Base-by-base conservation (phyloP, 352 stramenopile species). In the Peronospora belbahrii region DNA sequence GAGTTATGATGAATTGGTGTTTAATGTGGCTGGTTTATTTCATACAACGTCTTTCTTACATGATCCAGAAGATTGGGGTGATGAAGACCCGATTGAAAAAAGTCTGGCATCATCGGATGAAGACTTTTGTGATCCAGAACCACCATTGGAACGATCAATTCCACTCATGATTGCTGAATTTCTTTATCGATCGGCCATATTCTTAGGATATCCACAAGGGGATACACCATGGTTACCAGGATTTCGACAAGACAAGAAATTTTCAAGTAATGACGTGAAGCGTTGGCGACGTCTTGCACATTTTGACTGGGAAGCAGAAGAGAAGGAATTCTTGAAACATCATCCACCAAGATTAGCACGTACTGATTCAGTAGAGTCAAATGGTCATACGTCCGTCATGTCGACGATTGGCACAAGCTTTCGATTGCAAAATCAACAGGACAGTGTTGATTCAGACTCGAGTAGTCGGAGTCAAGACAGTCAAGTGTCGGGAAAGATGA, bases 91-190 rank as follows among this genome's bases (percentile, higher is more conserved):
- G n/a, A n/a, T n/a, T n/a, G n/a, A n/a, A n/a, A n/a, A n/a, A n/a
- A n/a, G n/a, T n/a, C n/a, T n/a, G n/a, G n/a, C n/a, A n/a, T 56
- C 40, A 15, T 63, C 42, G 6, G 38, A 56, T 6, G 45, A 57
- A 7, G 51, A 50, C 6, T 48, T 44, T 28, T 48, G 57, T 41
- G 42, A 64, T 9, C 46, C 42, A 3, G 67, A 75, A 35, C 61
- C 61, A 35, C 62, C 65, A 5, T 49, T 70, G 0, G 73, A 85
- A 52, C 68, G 70, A 6, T 88, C 76, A n/a, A 64, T 83, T 55
- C 64, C 70, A 42, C 67, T 88, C 52, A 79, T 88, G 70, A 83
- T 88, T 57, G 76, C 74, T 24, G 76, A 88, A 58, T 88, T 88
- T 34, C 67, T 88, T 10, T 82, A 83, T 48, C 69, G 76, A 6